phyloP scores from a whole-genome alignment of 2,329 filamentous ascomycete genomes.

The Rachicladosporium sp. region DNA sequence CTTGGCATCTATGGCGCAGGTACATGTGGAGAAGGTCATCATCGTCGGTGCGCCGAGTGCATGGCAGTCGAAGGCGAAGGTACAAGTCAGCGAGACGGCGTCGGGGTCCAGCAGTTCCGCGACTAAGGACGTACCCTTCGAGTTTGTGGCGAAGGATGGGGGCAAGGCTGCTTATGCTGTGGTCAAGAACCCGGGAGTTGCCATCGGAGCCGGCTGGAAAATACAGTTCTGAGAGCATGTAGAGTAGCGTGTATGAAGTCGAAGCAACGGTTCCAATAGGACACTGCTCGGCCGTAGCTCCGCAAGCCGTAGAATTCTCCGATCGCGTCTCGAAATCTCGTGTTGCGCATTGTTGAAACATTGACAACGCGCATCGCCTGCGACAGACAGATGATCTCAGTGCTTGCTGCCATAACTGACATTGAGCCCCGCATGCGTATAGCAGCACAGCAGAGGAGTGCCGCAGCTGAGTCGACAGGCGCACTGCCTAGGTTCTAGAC shows the following conservation, averaged over 20 bases:
- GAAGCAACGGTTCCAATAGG: no score
- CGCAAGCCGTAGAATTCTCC: no score
- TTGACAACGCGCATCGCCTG: no score
- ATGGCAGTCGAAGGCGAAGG: slow-evolving; percentile 56
- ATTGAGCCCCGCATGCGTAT: no score
- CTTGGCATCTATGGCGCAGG: slow-evolving; percentile 64
- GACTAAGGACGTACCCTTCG: slow-evolving; percentile 40
- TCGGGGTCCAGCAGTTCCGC: slow-evolving; percentile 28
- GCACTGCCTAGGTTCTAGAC: no score
- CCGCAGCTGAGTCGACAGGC: no score
- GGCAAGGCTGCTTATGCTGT: slow-evolving; percentile 51
- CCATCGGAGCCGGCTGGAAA: slow-evolving; percentile 53
- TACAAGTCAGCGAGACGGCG: slow-evolving; percentile 51
- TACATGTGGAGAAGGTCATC: slow-evolving; percentile 73
- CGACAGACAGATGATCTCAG: no score
- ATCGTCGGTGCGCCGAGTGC: slow-evolving; percentile 63
- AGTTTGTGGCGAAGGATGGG: slow-evolving; percentile 43
- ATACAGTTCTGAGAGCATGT: slow-evolving; percentile 36
- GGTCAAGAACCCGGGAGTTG: slow-evolving; percentile 49
- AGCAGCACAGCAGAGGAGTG: no score
- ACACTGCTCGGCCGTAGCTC: no score
- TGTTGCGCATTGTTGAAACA: no score
- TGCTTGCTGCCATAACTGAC: no score
- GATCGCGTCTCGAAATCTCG: no score
- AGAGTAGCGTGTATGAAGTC: neutral